Evolutionary conservation across 371 early-diverging fungal species (phyloP).

Genomic region (Syncephalis plumigaleata): DNA sequence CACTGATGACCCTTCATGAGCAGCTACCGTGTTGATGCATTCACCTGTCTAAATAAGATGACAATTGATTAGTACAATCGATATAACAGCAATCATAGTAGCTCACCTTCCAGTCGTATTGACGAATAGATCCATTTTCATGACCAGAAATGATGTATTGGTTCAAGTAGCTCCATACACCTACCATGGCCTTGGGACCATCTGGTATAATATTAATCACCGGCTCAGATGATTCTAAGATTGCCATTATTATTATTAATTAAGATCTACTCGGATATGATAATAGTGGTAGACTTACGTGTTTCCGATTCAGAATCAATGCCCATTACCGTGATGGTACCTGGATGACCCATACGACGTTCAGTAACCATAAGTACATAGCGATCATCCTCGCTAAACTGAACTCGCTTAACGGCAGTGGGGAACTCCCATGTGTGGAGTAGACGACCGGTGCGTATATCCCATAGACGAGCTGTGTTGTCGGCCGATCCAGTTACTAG

Average conservation of each 20-base stretch:
- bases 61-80: neutral
- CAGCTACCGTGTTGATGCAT: conserved; percentile 32
- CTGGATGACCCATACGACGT: conserved; percentile 85
- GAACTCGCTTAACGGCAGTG: conserved; percentile 86
- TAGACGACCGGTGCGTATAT: conserved; percentile 81
- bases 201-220: conserved; percentile 31
- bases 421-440: conserved; percentile 77
- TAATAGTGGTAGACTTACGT: conserved; percentile 7
- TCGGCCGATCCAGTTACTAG: conserved; percentile 92
- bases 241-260: neutral
- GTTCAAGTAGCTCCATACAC: conserved; percentile 82
- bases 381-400: conserved; percentile 77
- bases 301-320: conserved; percentile 33
- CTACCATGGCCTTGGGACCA: conserved; percentile 77
- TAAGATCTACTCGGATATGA: too few species aligned
- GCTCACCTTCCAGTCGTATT: conserved; percentile 63
- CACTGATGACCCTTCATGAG: conserved; percentile 73
- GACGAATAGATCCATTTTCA: conserved; percentile 77
- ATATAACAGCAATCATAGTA: neutral
- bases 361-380: conserved; percentile 87
- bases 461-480: conserved; percentile 88
- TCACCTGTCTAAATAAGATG: conserved; percentile 27
- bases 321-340: conserved; percentile 62
- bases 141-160: conserved; percentile 84
- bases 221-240: conserved; percentile 56